Percentiles rank a stretch among this genome's conserved stretches.
phyloP scores from a whole-genome alignment of 495 filamentous ascomycete species.

The Penicillium roqueforti region DNA sequence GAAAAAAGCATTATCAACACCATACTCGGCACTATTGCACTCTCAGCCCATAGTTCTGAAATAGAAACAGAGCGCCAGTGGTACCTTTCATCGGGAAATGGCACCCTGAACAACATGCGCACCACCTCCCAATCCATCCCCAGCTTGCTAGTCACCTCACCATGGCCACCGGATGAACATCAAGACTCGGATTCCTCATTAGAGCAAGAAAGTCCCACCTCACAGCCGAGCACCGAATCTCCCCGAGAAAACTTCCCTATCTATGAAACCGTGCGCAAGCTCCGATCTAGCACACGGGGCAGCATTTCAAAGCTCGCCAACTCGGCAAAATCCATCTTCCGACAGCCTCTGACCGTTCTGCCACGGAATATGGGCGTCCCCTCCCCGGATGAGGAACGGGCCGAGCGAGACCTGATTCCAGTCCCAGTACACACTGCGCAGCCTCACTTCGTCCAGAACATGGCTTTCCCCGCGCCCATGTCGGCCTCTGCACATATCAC shows the following conservation, averaged over 20 bases:
- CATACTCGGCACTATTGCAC: slow-evolving; percentile 14
- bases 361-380: not conserved
- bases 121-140: not conserved
- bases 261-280: slow-evolving; percentile 7
- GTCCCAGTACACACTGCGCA: not conserved
- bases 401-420: not conserved
- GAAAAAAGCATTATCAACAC: slow-evolving; percentile 15
- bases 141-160: not conserved
- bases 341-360: not conserved
- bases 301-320: slow-evolving; percentile 4
- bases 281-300: not conserved
- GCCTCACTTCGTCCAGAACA: not conserved
- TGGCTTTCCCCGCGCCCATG: not conserved
- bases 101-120: not conserved
- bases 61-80: slow-evolving; percentile 8
- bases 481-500: not conserved
- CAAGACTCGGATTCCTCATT: not conserved
- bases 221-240: not conserved
- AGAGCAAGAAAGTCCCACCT: not conserved
- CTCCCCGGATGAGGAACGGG: not conserved
- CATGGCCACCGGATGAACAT: not conserved
- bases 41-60: slow-evolving; percentile 15
- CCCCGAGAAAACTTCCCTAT: not conserved
- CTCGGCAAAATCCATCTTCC: slow-evolving; percentile 2
- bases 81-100: slow-evolving; percentile 1